Percentiles rank a stretch among this genome's conserved stretches.
Conservation (phyloP, 2,329 filamentous ascomycete genomes). For the Pseudocercospora eumusae region DNA sequence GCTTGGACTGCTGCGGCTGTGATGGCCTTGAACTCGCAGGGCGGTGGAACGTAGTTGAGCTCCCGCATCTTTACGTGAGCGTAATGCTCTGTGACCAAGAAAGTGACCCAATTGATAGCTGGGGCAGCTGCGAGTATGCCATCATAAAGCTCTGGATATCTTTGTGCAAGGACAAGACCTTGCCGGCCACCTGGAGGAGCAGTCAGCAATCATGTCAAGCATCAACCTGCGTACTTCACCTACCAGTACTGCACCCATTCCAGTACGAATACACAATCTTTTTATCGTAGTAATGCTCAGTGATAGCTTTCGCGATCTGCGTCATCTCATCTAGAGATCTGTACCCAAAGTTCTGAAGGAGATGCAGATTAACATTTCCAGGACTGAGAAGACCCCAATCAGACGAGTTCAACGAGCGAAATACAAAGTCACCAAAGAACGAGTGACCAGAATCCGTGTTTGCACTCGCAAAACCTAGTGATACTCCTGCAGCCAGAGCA, state of each 20-base stretch:
- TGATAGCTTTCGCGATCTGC: constrained; percentile 38
- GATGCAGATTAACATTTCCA: constrained; percentile 40
- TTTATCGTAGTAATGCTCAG: constrained; percentile 38
- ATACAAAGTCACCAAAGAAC: constrained; percentile 9
- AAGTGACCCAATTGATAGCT: constrained; percentile 43
- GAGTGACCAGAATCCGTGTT: constrained; percentile 34
- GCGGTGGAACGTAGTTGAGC: constrained; percentile 32
- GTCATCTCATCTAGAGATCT: constrained; percentile 41
- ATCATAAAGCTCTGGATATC: constrained; percentile 43
- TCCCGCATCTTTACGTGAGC: constrained; percentile 38
- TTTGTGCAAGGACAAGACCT: constrained; percentile 41
- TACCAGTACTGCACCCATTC: constrained; percentile 43
- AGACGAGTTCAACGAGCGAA: constrained; percentile 20
- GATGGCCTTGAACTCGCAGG: constrained; percentile 44
- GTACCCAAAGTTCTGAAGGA: constrained; percentile 41
- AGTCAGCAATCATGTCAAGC: background rate
- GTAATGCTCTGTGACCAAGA: constrained; percentile 36
- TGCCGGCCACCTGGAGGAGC: constrained; percentile 37
- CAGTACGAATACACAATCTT: constrained; percentile 43
- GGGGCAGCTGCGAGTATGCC: constrained; percentile 46
- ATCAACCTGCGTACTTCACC: background rate
- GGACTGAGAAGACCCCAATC: constrained; percentile 33
- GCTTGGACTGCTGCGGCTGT: constrained; percentile 39
- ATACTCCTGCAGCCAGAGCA: constrained; percentile 22
- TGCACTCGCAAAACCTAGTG: constrained; percentile 33